Evolutionary conservation across 2,329 filamentous ascomycete genomes (phyloP).

Genomic region (Arthrobotrys conoides): DNA sequence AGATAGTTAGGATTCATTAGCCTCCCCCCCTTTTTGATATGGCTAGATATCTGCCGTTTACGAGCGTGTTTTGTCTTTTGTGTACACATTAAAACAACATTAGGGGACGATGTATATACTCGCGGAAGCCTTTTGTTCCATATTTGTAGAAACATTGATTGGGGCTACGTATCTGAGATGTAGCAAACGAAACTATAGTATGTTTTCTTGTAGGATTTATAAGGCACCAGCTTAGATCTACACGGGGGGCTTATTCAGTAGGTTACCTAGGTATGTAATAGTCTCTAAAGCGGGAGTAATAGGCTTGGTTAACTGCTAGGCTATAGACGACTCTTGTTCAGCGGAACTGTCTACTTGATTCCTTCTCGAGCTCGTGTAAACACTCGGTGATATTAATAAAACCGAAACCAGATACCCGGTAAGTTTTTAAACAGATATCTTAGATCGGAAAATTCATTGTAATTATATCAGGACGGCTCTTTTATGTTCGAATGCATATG

Average conservation of each 20-base stretch:
- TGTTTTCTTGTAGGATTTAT: neutral
- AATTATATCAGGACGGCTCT: too few relatives aligned
- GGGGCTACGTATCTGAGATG: constrained; percentile 1
- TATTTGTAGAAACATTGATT: constrained; percentile 29
- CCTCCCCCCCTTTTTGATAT: neutral
- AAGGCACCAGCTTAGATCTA: neutral
- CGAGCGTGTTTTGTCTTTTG: constrained; percentile 57
- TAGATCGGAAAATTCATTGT: too few relatives aligned
- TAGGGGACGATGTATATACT: constrained; percentile 62
- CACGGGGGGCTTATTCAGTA: neutral
- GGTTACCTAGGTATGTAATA: neutral
- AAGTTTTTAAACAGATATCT: too few relatives aligned
- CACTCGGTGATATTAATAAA: too few relatives aligned
- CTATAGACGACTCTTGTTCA: too few relatives aligned
- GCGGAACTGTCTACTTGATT: too few relatives aligned
- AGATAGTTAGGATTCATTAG: constrained; percentile 72
- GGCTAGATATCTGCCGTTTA: constrained; percentile 24
- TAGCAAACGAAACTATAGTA: constrained; percentile 5
- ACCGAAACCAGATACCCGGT: too few relatives aligned
- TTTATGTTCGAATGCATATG: too few relatives aligned
- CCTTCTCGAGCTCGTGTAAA: too few relatives aligned
- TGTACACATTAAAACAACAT: constrained; percentile 65
- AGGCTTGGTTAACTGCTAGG: too few relatives aligned
- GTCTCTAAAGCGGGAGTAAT: too few relatives aligned
- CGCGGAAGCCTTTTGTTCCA: constrained; percentile 21